Evolutionary conservation across 2,329 filamentous ascomycete species (phyloP), one percentile per base, ranked within the genome.

Genomic region (Talaromyces sp.): DNA sequence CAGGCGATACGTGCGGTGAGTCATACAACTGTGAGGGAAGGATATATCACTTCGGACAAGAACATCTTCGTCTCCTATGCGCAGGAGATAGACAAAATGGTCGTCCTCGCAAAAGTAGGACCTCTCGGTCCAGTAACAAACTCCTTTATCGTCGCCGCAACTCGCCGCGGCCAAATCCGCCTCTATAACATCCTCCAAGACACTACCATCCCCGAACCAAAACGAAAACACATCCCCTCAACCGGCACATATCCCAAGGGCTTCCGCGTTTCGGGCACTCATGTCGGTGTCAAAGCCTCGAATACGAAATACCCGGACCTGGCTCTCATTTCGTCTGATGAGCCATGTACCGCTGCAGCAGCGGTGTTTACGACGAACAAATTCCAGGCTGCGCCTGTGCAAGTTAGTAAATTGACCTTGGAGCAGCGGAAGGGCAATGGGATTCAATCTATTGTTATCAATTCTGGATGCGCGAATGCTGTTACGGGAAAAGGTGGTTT

Each of bases 351-450:
- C 7, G 93, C 90, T 8, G 92, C 90, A 10, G 92, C 93, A 0
- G 95, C 93, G 7, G 93, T 98, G 54, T 97, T 98, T 81, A 99
- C 95, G 63, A 96, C 93, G 79, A 99, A 99, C 82, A 93, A 94
- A 78, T 99, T 99, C 81, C 93, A 97, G 79, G 95, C 95, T 19
- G 95, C 95, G 11, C 95, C 95, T 5, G 94, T 99, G 52, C 92
- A 91, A 35, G 90, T 96, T 67, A 94, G 90, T 77, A 85, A 88
- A 68, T 84, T 89, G 65, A 86, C 93, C 67, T 81, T 97, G 41
- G 83, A 87, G 75, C 83, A 83, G 69, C 86, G 87, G 70, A 81
- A 84, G 57, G 90, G 92, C 66, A 77, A 85, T 13, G 91, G 90
- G 1, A 85, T 98, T 64, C 86, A 89, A 67, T 90, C 90, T 62